Evolutionary conservation across 371 early-diverging fungal genomes (phyloP).

Genomic region (Syncephalastrum racemosum): DNA sequence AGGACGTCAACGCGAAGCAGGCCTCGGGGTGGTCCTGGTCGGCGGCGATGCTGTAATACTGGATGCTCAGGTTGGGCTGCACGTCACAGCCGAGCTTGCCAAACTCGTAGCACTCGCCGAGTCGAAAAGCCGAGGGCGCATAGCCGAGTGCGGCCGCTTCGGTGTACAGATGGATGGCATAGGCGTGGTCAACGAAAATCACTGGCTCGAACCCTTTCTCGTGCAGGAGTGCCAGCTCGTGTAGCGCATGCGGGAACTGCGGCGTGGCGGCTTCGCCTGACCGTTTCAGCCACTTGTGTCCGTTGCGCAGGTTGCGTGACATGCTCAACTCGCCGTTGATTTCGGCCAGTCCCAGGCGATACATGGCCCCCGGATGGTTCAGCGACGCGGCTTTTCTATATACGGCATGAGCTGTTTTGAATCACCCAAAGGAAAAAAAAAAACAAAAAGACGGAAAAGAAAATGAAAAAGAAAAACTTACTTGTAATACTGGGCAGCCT

Average conservation of each 20-base stretch:
- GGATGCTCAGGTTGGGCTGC: slow-evolving; percentile 76
- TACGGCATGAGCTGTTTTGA: slow-evolving; percentile 2
- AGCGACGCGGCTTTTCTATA: slow-evolving; percentile 70
- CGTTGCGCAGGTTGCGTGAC: slow-evolving; percentile 66
- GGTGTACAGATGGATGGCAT: slow-evolving; percentile 64
- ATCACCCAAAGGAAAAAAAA: slow-evolving; percentile 12
- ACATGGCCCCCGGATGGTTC: slow-evolving; percentile 75
- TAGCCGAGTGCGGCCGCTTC: slow-evolving; percentile 64
- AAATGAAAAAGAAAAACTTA: slow-evolving; percentile 20
- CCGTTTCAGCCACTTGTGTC: slow-evolving; percentile 80
- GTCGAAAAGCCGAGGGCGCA: slow-evolving; percentile 69
- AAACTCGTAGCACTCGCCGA: slow-evolving; percentile 86
- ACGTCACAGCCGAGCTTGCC: slow-evolving; percentile 60
- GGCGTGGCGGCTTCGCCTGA: slow-evolving; percentile 73
- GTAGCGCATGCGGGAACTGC: slow-evolving; percentile 79
- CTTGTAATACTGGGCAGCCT: slow-evolving; percentile 66
- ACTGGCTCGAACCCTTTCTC: slow-evolving; percentile 71
- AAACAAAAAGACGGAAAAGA: not conserved
- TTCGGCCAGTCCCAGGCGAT: slow-evolving; percentile 70
- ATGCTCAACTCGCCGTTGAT: slow-evolving; percentile 73
- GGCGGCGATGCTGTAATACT: slow-evolving; percentile 82
- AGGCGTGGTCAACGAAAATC: slow-evolving; percentile 68
- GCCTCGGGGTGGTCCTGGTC: slow-evolving; percentile 89
- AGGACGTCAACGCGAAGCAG: slow-evolving; percentile 90
- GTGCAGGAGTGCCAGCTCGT: slow-evolving; percentile 75